Base-by-base conservation (phyloP, 345 rosid species). In the Turnera subulata region DNA sequence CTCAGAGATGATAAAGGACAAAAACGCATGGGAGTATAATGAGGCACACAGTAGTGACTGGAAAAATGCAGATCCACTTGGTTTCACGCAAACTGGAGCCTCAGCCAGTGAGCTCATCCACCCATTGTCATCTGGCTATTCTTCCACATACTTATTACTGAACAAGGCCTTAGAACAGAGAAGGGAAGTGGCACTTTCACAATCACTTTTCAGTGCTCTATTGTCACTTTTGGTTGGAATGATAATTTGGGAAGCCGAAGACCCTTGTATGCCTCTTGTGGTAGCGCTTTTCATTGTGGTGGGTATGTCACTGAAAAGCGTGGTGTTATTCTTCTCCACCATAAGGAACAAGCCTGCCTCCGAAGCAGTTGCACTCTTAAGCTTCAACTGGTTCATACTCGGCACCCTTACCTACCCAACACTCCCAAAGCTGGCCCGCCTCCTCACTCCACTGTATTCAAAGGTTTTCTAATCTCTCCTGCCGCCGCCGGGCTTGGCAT, bases 351-450 rank as follows among this genome's bases (percentile, higher is more conserved):
- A 71, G 59, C 89, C 86, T 24, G 88, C 89, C 54, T 80, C 83
- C 25, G 89, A 92, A 62, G 96, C 90, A 2, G 77, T 84, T 43
- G 89, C 94, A 39, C 74, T 92, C 37, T 59, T 92, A 70, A 92
- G 89, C 74, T 73, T 92, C 52, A 89, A 89, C 55, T 86, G 93
- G 83, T 92, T 92, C 69, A 64, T 89, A 10, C 82, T 92, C 0
- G 97, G 97, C 44, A 71, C 82, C 0, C 91, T 92, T 12, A 76
- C 86, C 24, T 89, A 76, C 62, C 96, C 91, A 0, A 69, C 82
- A 11, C 50, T 92, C 22, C 95, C 95, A 0, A 81, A 63, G 70
- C 50, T 84, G 23, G 80, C 74, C 23, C 73, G 70, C 6, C 54
- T 75, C 23, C 61, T 84, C 26, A 75, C 63, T 19, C 81, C 71